Conservation (phyloP, 2,329 filamentous ascomycete species). For the Ceratocystis huliohia region DNA sequence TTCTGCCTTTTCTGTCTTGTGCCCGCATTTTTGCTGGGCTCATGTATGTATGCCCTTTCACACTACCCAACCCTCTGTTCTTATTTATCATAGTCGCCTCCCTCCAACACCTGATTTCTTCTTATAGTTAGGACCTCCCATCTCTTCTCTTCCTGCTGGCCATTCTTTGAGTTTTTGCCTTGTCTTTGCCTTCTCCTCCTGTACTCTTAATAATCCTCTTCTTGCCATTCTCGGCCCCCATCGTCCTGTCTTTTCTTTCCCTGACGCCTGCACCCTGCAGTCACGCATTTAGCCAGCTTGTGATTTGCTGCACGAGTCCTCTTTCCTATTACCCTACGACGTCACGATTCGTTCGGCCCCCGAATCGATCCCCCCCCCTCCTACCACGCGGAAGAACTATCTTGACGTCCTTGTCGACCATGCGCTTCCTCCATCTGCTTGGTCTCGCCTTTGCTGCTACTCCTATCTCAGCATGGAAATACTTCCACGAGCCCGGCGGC, state of each 20-base stretch:
- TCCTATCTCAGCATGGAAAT: conserved; percentile 34
- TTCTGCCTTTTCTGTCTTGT: not conserved
- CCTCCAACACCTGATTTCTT: too few species aligned
- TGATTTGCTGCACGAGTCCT: too few species aligned
- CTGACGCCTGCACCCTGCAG: not conserved
- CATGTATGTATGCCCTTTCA: not conserved
- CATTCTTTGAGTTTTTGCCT: too few species aligned
- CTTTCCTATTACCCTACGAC: not conserved
- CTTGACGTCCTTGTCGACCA: not conserved
- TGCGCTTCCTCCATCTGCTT: conserved; percentile 20
- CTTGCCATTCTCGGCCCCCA: not conserved
- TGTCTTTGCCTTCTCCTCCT: not conserved
- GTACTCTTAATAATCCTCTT: not conserved
- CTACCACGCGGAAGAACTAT: not conserved
- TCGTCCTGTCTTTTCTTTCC: not conserved
- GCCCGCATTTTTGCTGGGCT: not conserved
- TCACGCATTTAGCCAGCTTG: not conserved
- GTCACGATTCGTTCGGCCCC: not conserved
- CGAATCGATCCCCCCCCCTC: not conserved
- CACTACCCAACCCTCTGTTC: not conserved
- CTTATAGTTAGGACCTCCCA: too few species aligned
- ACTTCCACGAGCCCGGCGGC: conserved; percentile 53
- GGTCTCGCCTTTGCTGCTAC: conserved; percentile 16
- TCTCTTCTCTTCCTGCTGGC: too few species aligned
- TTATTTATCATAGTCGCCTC: not conserved